phyloP scores from a whole-genome alignment of 805 yeast species.

The Torulaspora delbrueckii region DNA sequence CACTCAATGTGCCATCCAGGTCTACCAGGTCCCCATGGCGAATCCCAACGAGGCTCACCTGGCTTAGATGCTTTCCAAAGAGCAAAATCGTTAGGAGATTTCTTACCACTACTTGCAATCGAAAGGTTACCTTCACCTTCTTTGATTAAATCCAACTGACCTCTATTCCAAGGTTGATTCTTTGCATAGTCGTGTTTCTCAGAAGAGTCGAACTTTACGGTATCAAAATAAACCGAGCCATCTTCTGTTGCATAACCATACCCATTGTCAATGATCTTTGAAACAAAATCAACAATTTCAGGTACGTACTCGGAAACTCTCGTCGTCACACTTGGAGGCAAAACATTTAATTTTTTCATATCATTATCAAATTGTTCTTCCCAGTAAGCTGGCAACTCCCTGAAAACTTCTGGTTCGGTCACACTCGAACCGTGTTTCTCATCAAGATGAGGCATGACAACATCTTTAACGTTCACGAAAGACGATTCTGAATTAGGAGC shows the following conservation, averaged over 20 bases:
- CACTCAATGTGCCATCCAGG: conserved; percentile 99
- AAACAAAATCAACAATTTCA: conserved; percentile 78
- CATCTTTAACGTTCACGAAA: conserved; percentile 54
- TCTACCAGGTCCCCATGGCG: conserved; percentile 96
- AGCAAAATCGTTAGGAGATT: conserved; percentile 82
- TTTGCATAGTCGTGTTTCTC: conserved; percentile 84
- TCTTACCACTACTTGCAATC: conserved; percentile 50
- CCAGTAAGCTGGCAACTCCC: conserved; percentile 82
- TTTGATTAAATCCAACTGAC: conserved; percentile 73
- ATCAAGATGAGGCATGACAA: conserved; percentile 70
- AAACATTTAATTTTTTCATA: conserved; percentile 78
- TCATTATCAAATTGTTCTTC: conserved; percentile 79
- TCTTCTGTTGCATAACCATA: conserved; percentile 79
- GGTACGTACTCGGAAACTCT: conserved; percentile 95
- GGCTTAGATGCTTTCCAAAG: conserved; percentile 95
- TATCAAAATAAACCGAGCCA: conserved; percentile 96
- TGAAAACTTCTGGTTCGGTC: conserved; percentile 79
- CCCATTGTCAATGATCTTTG: conserved; percentile 68
- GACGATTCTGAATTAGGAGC: conserved; percentile 40
- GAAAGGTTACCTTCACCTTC: conserved; percentile 93
- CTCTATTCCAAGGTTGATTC: conserved; percentile 97
- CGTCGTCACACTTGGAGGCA: conserved; percentile 80
- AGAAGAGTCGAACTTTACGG: conserved; percentile 67
- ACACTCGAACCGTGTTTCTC: conserved; percentile 65
- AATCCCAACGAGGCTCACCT: conserved; percentile 94